Percentiles rank a stretch among this genome's conserved stretches.
Conservation (phyloP, 306 rosid species). For the Psophocarpus tetragonolobus region DNA sequence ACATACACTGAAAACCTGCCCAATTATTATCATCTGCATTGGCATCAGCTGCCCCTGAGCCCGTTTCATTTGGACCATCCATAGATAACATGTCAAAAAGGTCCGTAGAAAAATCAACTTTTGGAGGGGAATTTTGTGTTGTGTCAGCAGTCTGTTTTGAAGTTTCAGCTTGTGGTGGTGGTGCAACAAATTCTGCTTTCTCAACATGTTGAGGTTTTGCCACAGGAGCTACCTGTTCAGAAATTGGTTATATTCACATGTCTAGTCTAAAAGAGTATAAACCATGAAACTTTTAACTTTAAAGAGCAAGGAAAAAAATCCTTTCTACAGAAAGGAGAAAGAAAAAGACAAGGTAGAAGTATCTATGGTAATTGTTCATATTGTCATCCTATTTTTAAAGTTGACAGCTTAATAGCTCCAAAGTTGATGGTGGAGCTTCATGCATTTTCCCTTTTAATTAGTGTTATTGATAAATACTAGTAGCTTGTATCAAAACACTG, state of each 20-base stretch:
- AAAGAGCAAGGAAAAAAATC: not conserved
- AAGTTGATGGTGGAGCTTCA: not conserved
- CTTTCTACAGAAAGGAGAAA: not conserved
- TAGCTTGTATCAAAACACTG: constrained; percentile 12
- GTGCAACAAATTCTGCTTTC: constrained; percentile 57
- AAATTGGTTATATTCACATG: constrained; percentile 27
- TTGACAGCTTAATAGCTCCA: not conserved
- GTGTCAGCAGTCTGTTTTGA: constrained; percentile 54
- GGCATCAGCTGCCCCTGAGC: constrained; percentile 51
- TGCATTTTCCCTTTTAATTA: not conserved
- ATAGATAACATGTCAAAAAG: constrained; percentile 87
- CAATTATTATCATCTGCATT: constrained; percentile 72
- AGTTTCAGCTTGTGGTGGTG: constrained; percentile 56
- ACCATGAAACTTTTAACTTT: constrained; percentile 9
- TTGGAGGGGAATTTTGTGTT: constrained; percentile 57
- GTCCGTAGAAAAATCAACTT: constrained; percentile 90
- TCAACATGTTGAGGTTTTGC: constrained; percentile 62
- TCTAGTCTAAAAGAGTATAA: not conserved
- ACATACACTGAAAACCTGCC: constrained; percentile 99
- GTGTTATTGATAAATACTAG: not conserved
- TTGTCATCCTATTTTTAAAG: not conserved
- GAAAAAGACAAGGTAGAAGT: constrained; percentile 7
- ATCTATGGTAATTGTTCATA: constrained; percentile 15
- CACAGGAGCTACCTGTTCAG: constrained; percentile 57
- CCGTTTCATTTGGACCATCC: constrained; percentile 74